Evolutionary conservation across 768 basidiomycete species (phyloP).

Genomic region (Tylopilus subfusipes): DNA sequence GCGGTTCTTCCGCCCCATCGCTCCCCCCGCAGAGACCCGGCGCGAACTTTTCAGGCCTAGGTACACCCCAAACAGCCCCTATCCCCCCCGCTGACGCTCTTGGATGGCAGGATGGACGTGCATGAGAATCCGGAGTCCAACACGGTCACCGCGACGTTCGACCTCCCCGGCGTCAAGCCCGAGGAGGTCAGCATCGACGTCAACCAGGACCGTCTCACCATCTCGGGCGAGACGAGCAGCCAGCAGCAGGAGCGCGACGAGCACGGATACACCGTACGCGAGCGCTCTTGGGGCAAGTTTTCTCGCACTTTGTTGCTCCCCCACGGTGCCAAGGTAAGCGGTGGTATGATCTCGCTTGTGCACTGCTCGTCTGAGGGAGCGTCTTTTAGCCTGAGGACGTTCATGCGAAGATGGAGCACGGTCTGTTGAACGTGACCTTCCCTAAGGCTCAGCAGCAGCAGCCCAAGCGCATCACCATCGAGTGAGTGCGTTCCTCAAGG

Average conservation of each 20-base stretch:
- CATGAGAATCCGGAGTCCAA: constrained; percentile 47
- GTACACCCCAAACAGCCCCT: constrained; percentile 16
- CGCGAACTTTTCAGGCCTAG: constrained; percentile 30
- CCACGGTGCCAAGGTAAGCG: constrained; percentile 43
- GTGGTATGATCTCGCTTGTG: neutral
- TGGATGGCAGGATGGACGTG: constrained; percentile 50
- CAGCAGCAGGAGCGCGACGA: constrained; percentile 33
- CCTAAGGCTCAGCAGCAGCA: constrained; percentile 42
- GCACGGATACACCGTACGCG: constrained; percentile 36
- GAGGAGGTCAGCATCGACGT: constrained; percentile 52
- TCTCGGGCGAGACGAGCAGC: constrained; percentile 47
- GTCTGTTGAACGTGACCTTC: constrained; percentile 51
- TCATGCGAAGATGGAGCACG: constrained; percentile 48
- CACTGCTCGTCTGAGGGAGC: no score
- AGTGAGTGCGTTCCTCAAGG: constrained; percentile 3
- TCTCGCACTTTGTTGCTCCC: constrained; percentile 47
- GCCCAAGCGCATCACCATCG: constrained; percentile 42
- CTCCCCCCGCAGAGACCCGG: constrained; percentile 3
- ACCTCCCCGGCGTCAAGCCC: constrained; percentile 52
- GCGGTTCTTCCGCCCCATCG: constrained; percentile 18
- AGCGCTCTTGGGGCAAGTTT: constrained; percentile 49
- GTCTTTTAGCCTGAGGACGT: constrained; percentile 29
- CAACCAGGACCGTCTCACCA: constrained; percentile 44
- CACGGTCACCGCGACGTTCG: constrained; percentile 52
- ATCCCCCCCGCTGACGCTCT: neutral